A percentile compares a stretch with the other conserved stretches of the same genome.
Evolutionary conservation across 441 rosid species (phyloP).

Genomic region (Rhodomyrtus psidioides): DNA sequence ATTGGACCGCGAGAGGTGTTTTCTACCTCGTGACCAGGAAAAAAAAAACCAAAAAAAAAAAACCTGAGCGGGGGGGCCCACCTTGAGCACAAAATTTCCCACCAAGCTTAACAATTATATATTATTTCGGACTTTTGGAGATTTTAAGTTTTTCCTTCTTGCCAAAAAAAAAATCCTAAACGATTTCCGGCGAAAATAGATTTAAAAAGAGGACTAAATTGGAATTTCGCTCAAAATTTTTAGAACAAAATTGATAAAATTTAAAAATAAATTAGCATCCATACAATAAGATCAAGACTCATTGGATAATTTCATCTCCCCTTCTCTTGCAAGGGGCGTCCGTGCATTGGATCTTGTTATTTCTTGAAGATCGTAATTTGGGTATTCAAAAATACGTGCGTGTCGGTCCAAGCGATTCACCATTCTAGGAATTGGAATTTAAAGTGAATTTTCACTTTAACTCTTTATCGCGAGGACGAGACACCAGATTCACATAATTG

Average conservation of each 20-base stretch:
- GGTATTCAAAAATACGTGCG: background rate
- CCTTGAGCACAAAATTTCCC: background rate
- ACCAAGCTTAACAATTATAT: background rate
- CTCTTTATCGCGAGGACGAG: accelerated
- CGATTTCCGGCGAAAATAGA: accelerated
- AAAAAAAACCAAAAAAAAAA: no score
- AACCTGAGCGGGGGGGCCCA: background rate
- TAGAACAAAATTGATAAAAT: background rate
- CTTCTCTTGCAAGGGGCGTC: background rate
- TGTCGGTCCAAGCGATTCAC: background rate
- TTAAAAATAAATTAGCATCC: background rate
- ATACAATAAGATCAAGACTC: background rate
- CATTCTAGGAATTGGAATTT: accelerated
- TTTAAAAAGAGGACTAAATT: accelerated
- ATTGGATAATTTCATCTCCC: background rate
- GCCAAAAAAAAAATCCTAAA: background rate
- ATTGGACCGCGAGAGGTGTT: background rate
- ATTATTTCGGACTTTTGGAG: background rate
- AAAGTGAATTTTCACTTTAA: background rate
- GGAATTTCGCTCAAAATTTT: background rate
- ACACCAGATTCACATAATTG: background rate
- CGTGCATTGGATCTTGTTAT: background rate
- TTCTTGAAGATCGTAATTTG: background rate
- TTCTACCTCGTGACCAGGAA: background rate
- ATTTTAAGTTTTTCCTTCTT: background rate